Evolutionary conservation across 768 basidiomycete genomes (phyloP).

Genomic region (Strobilomyces dryophilus): DNA sequence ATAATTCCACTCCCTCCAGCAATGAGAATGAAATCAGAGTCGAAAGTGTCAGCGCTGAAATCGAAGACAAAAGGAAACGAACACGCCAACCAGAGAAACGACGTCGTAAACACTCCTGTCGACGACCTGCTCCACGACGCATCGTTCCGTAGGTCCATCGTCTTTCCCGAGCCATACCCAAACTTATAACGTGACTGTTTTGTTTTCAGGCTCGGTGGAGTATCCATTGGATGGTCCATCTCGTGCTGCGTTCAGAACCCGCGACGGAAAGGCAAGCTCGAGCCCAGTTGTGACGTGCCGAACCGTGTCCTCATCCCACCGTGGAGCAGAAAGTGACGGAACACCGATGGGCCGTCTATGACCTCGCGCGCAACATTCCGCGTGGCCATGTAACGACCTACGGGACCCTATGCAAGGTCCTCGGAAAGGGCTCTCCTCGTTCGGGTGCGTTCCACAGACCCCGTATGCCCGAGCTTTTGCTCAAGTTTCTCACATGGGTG

Average conservation of each 20-base stretch:
- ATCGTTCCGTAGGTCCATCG: too few species aligned
- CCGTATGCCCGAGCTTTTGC: background rate
- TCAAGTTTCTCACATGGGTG: background rate
- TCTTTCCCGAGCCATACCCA: too few species aligned
- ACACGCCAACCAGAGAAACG: too few species aligned
- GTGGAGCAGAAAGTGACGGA: slow-evolving; percentile 42
- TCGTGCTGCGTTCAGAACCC: slow-evolving; percentile 23
- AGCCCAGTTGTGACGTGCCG: background rate
- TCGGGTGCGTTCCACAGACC: slow-evolving; percentile 41
- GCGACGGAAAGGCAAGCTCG: slow-evolving; percentile 25
- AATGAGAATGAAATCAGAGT: too few species aligned
- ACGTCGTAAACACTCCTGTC: too few species aligned
- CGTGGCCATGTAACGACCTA: slow-evolving; percentile 53
- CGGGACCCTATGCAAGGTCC: slow-evolving; percentile 45
- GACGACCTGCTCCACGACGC: too few species aligned
- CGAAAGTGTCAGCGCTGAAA: too few species aligned
- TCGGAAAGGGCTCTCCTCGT: slow-evolving; percentile 56
- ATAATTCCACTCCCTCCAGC: too few species aligned
- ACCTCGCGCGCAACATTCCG: slow-evolving; percentile 47
- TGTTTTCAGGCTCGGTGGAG: slow-evolving; percentile 2
- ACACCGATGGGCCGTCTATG: slow-evolving; percentile 61
- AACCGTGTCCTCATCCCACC: background rate
- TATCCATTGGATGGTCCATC: slow-evolving; percentile 14
- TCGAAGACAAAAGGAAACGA: too few species aligned
- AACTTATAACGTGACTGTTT: too few species aligned